Evolutionary conservation across 2,329 filamentous ascomycete genomes (phyloP).

Genomic region (Sarocladiaceae sp.): DNA sequence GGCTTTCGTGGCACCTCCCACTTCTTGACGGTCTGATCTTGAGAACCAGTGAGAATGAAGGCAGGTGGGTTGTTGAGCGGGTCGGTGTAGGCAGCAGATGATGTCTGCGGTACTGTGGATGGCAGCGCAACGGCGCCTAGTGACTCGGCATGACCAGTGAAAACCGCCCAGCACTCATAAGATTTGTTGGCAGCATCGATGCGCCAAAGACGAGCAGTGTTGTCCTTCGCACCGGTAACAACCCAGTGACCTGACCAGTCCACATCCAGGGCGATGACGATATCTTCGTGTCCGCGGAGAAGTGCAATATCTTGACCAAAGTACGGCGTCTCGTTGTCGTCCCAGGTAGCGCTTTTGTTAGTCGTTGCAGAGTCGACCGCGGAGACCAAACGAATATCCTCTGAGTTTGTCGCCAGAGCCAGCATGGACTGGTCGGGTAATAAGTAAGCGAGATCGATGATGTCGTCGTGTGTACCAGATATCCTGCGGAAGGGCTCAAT

Average conservation of each 20-base stretch:
- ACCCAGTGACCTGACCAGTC: slow-evolving; percentile 99
- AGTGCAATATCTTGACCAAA: slow-evolving; percentile 88
- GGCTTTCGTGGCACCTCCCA: slow-evolving; percentile 72
- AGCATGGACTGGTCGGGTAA: slow-evolving; percentile 76
- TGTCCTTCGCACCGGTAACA: slow-evolving; percentile 94
- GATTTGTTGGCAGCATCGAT: slow-evolving; percentile 72
- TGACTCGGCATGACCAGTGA: slow-evolving; percentile 92
- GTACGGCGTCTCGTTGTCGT: slow-evolving; percentile 43
- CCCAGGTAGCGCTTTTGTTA: slow-evolving; percentile 17
- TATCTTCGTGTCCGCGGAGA: slow-evolving; percentile 88
- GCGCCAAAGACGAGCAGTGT: slow-evolving; percentile 86
- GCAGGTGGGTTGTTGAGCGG: slow-evolving; percentile 76
- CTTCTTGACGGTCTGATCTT: slow-evolving; percentile 91
- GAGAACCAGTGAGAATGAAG: slow-evolving; percentile 87
- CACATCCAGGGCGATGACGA: slow-evolving; percentile 88
- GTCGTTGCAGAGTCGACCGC: slow-evolving; percentile 39
- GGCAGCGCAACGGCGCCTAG: slow-evolving; percentile 85
- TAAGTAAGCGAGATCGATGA: slow-evolving; percentile 89
- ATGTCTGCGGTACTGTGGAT: slow-evolving; percentile 60
- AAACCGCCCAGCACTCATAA: slow-evolving; percentile 74
- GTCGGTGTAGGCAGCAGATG: slow-evolving; percentile 65
- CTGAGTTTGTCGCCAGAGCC: slow-evolving; percentile 90
- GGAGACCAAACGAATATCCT: slow-evolving; percentile 85
- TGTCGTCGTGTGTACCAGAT: slow-evolving; percentile 94
- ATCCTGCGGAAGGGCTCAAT: slow-evolving; percentile 67